These are phyloP conservation scores for Boletus tylopilopsis DNA, from an alignment of 768 basidiomycete species.

Conservation along the genomic window DNA sequence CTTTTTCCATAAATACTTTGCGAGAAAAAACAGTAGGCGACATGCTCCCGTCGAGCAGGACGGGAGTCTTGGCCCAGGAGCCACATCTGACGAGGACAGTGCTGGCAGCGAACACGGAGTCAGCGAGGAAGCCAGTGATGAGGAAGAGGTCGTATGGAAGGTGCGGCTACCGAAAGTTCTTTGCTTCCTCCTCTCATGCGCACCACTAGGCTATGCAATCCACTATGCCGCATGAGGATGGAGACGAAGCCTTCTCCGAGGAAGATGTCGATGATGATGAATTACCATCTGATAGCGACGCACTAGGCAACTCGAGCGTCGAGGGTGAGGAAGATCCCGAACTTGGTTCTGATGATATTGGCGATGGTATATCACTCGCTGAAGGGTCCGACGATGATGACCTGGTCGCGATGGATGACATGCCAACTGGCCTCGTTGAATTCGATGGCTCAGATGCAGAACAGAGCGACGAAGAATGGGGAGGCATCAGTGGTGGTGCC, in stretches of 20 bases:
- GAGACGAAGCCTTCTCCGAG: slow-evolving; percentile 44
- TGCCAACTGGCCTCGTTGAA: slow-evolving; percentile 55
- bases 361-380: slow-evolving; percentile 49
- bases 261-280: slow-evolving; percentile 28
- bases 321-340: slow-evolving; percentile 30
- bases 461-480: slow-evolving; percentile 29
- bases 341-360: slow-evolving; percentile 33
- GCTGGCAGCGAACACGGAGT: slow-evolving; percentile 30
- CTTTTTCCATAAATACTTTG: slow-evolving; percentile 92
- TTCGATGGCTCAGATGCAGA: slow-evolving; percentile 53
- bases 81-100: slow-evolving; percentile 13
- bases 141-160: slow-evolving; percentile 85
- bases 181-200: not conserved
- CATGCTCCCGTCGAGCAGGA: slow-evolving; percentile 40
- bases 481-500: slow-evolving; percentile 44
- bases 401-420: slow-evolving; percentile 52
- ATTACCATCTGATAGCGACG: slow-evolving; percentile 24
- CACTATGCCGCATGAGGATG: slow-evolving; percentile 64
- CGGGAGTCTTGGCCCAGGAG: slow-evolving; percentile 26
- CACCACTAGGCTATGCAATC: slow-evolving; percentile 75
- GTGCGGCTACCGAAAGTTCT: slow-evolving; percentile 36
- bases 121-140: slow-evolving; percentile 43
- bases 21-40: slow-evolving; percentile 58
- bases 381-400: slow-evolving; percentile 75
- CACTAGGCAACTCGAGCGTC: slow-evolving; percentile 30